Evolutionary conservation across 345 rosid genomes (phyloP).

Genomic region (Eucalyptus camaldulensis): DNA sequence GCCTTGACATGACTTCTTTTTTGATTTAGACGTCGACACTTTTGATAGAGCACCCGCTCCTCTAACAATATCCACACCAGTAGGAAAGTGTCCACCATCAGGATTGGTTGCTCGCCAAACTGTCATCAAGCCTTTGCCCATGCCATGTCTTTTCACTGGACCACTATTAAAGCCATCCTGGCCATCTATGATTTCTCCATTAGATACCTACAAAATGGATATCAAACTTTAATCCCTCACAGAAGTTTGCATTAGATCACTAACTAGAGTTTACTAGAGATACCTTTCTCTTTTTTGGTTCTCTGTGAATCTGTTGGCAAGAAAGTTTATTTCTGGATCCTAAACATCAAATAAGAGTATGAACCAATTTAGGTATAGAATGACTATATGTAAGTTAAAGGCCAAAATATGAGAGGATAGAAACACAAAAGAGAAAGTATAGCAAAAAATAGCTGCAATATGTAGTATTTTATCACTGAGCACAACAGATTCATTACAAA

Average conservation of each 20-base stretch:
- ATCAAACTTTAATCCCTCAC: neutral
- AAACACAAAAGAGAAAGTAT: neutral
- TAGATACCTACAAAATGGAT: slow-evolving; percentile 14
- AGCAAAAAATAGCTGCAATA: neutral
- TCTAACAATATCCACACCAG: slow-evolving; percentile 29
- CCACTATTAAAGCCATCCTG: slow-evolving; percentile 7
- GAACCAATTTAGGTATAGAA: neutral
- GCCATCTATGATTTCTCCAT: neutral
- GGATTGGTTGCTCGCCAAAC: slow-evolving; percentile 76
- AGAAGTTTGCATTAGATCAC: neutral
- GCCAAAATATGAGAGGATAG: neutral
- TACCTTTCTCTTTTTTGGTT: slow-evolving; percentile 71
- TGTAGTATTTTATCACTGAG: neutral
- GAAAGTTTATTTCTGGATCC: slow-evolving; percentile 25
- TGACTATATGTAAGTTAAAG: neutral
- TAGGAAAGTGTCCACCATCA: slow-evolving; percentile 32
- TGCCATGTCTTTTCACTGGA: slow-evolving; percentile 62
- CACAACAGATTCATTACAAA: neutral
- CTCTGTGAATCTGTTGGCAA: slow-evolving; percentile 20
- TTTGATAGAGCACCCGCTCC: slow-evolving; percentile 3
- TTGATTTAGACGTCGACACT: neutral
- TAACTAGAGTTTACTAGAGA: neutral
- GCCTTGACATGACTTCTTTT: slow-evolving; percentile 14
- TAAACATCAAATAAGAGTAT: slow-evolving; percentile 3
- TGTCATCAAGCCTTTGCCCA: slow-evolving; percentile 97